Evolutionary conservation across 2,329 filamentous ascomycete genomes (phyloP).

Genomic region (Grosmannia clavigera): DNA sequence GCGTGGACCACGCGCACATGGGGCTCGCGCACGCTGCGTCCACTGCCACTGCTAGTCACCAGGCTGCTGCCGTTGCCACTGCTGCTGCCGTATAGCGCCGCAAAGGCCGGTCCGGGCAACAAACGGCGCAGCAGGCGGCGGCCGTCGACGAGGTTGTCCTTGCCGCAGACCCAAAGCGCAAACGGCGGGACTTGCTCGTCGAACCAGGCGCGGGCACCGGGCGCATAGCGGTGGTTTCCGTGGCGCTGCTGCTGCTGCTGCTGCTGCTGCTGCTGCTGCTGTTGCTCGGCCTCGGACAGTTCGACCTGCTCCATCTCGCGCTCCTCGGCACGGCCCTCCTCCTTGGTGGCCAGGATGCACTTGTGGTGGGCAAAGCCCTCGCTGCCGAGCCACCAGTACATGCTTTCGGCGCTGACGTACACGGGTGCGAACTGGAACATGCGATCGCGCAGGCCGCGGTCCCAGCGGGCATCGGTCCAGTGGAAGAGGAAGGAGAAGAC

Average conservation of each 20-base stretch:
- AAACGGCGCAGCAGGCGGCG: conserved; percentile 61
- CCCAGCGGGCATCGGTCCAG: conserved; percentile 80
- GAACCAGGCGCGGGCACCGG: conserved; percentile 61
- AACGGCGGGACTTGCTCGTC: conserved; percentile 67
- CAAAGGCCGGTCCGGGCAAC: conserved; percentile 25
- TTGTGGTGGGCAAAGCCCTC: conserved; percentile 71
- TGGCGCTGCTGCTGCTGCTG: neutral
- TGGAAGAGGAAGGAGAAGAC: conserved; percentile 84
- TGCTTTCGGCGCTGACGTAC: conserved; percentile 78
- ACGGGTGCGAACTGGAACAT: conserved; percentile 91
- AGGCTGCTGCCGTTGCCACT: neutral
- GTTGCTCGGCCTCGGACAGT: conserved; percentile 1
- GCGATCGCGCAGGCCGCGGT: conserved; percentile 61
- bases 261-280: neutral
- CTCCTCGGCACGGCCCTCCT: conserved; percentile 52
- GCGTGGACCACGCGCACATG: conserved; percentile 68
- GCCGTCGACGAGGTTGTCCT: conserved; percentile 77
- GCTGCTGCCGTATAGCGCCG: neutral
- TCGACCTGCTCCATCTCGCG: conserved; percentile 16
- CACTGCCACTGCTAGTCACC: neutral
- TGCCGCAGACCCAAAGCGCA: conserved; percentile 77
- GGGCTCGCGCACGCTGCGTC: conserved; percentile 54
- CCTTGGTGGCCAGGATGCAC: conserved; percentile 72
- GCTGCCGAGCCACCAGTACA: conserved; percentile 89
- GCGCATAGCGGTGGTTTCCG: conserved; percentile 21